Evolutionary conservation across 2,329 filamentous ascomycete genomes (phyloP).

Genomic region (Verruconis gallopava): DNA sequence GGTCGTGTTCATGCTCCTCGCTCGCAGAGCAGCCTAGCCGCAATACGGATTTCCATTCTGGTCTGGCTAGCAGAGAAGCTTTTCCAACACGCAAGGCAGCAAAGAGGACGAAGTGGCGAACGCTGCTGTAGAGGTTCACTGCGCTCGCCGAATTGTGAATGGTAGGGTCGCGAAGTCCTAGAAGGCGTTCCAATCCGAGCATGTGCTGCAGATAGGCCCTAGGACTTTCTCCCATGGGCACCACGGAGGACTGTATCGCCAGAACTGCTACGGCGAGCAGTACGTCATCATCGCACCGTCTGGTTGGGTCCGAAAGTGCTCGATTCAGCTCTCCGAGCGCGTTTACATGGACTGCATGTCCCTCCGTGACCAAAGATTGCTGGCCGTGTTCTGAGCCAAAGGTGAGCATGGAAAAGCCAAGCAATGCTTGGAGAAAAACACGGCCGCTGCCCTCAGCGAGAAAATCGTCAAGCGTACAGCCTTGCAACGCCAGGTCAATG

Average conservation of each 20-base stretch:
- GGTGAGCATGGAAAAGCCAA: neutral
- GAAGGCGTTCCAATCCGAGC: neutral
- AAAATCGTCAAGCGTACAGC: neutral
- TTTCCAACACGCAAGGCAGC: neutral
- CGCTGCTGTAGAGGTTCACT: neutral
- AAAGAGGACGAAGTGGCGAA: neutral
- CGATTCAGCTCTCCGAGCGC: neutral
- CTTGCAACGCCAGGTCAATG: neutral
- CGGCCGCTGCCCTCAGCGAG: neutral
- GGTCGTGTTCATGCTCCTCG: neutral
- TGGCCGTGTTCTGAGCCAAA: neutral
- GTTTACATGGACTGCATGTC: neutral
- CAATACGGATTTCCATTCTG: neutral
- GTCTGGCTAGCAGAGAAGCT: neutral
- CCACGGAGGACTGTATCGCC: neutral
- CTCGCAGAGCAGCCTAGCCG: neutral
- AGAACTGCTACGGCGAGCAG: neutral
- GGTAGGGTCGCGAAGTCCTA: neutral
- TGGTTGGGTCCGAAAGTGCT: neutral
- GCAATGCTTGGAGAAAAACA: neutral
- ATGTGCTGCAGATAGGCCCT: neutral
- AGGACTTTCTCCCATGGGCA: neutral
- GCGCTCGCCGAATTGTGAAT: neutral
- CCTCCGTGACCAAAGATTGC: neutral
- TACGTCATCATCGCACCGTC: neutral